Evolutionary conservation across 306 rosid genomes (phyloP).

Genomic region (Quercus engelmannii): DNA sequence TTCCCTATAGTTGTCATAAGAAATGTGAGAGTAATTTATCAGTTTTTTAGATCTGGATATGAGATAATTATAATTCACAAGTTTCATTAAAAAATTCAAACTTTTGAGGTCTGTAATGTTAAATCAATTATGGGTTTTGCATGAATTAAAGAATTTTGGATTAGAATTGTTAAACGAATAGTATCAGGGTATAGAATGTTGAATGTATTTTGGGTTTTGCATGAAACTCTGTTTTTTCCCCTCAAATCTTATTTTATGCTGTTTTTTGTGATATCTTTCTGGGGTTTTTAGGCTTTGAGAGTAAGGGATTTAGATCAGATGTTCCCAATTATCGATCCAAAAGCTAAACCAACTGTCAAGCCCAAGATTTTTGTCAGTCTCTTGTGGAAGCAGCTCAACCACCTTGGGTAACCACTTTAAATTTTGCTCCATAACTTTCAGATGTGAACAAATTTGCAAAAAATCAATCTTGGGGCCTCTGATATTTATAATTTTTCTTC

Average conservation of each 20-base stretch:
- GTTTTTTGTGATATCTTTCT: not conserved
- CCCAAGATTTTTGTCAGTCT: constrained; percentile 71
- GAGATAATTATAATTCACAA: not conserved
- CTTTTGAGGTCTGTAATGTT: not conserved
- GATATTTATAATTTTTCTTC: not conserved
- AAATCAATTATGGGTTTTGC: not conserved
- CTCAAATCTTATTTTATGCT: not conserved
- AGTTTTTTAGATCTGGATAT: not conserved
- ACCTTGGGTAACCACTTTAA: constrained; percentile 66
- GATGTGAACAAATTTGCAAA: not conserved
- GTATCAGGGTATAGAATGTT: not conserved
- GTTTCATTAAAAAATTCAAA: not conserved
- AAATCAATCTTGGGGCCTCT: not conserved
- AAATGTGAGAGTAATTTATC: not conserved
- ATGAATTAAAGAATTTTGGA: not conserved
- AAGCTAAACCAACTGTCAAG: constrained; percentile 70
- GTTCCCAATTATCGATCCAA: constrained; percentile 72
- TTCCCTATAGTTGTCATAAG: not conserved
- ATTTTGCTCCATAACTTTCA: not conserved
- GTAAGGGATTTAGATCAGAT: constrained; percentile 51
- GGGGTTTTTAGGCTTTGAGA: constrained; percentile 42
- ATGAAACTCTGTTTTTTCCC: not conserved
- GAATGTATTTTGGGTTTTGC: not conserved
- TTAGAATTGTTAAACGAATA: not conserved
- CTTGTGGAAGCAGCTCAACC: constrained; percentile 92